phyloP scores from a whole-genome alignment of 2,329 filamentous ascomycete genomes.

The Colletotrichum lindemuthianum region DNA sequence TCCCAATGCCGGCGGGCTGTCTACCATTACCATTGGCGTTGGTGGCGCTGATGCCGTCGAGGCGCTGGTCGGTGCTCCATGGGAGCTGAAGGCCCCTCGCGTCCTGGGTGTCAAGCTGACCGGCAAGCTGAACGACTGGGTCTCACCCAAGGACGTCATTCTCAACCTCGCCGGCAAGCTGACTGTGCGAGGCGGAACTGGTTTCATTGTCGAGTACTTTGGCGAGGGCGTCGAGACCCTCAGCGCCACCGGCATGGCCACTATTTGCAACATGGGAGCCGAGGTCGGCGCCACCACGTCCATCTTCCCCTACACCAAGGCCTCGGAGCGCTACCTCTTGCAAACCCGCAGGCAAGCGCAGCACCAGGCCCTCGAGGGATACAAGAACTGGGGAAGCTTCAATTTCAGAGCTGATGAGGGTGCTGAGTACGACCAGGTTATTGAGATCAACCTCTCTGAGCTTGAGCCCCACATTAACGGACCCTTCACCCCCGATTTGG shows the following conservation, averaged over 20 bases:
- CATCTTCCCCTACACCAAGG: slow-evolving; percentile 89
- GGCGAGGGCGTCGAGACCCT: slow-evolving; percentile 89
- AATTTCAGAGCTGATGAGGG: slow-evolving; percentile 78
- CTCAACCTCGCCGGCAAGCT: slow-evolving; percentile 87
- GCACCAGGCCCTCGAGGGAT: slow-evolving; percentile 31
- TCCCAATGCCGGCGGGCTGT: slow-evolving; percentile 94
- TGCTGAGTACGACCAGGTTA: slow-evolving; percentile 89
- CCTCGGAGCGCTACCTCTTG: slow-evolving; percentile 85
- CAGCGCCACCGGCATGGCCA: slow-evolving; percentile 93
- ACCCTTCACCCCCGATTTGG: slow-evolving; percentile 94
- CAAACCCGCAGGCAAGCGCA: slow-evolving; percentile 76
- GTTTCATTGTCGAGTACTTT: slow-evolving; percentile 94
- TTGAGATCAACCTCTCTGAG: slow-evolving; percentile 88
- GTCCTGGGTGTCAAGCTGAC: slow-evolving; percentile 86
- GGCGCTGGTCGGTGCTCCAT: slow-evolving; percentile 93
- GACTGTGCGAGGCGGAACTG: slow-evolving; percentile 93
- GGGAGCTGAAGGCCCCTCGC: slow-evolving; percentile 96
- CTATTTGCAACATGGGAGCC: slow-evolving; percentile 87
- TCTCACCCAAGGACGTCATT: slow-evolving; percentile 95
- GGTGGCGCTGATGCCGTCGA: slow-evolving; percentile 98
- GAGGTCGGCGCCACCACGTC: slow-evolving; percentile 97
- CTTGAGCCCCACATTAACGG: slow-evolving; percentile 98
- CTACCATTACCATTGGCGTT: slow-evolving; percentile 94
- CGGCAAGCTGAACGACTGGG: slow-evolving; percentile 89
- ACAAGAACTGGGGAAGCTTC: slow-evolving; percentile 36